Percentiles rank a stretch among this genome's conserved stretches.
Conservation (phyloP, 495 filamentous ascomycete species). For the Hypoxylon rickii region DNA sequence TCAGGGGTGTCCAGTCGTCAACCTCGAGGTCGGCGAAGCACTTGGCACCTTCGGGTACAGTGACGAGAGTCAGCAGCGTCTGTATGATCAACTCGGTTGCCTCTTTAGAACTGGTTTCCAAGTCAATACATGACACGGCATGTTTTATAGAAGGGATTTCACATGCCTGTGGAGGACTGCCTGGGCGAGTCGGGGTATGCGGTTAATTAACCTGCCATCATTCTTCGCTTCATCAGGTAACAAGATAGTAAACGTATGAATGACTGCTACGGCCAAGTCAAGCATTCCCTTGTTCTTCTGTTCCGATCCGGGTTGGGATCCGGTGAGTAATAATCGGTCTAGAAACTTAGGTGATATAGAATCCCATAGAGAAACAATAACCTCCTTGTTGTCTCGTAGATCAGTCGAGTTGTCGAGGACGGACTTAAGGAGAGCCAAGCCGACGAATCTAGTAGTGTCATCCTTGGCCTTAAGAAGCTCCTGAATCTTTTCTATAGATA, state of each 20-base stretch:
- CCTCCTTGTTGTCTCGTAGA: constrained; percentile 44
- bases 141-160: background rate
- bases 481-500: constrained; percentile 47
- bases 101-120: constrained; percentile 49
- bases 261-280: constrained; percentile 61
- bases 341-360: constrained; percentile 62
- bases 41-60: constrained; percentile 49
- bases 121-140: constrained; percentile 24
- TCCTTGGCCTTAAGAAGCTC: constrained; percentile 58
- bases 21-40: constrained; percentile 46
- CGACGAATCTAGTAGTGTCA: constrained; percentile 69
- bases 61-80: constrained; percentile 56
- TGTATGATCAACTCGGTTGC: constrained; percentile 57
- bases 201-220: constrained; percentile 49
- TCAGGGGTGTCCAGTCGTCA: constrained; percentile 53
- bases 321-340: constrained; percentile 61
- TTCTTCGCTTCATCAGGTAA: constrained; percentile 50
- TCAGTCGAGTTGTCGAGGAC: constrained; percentile 60
- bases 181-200: constrained; percentile 55
- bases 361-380: constrained; percentile 52
- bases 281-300: constrained; percentile 58
- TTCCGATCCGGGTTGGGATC: constrained; percentile 34
- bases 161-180: constrained; percentile 58
- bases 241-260: constrained; percentile 61
- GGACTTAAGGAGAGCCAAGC: constrained; percentile 64